Evolutionary conservation across 1,139 yeast species (phyloP), one percentile per base, ranked within the genome.

Genomic region (Zhuliangozyma blackwelliae): DNA sequence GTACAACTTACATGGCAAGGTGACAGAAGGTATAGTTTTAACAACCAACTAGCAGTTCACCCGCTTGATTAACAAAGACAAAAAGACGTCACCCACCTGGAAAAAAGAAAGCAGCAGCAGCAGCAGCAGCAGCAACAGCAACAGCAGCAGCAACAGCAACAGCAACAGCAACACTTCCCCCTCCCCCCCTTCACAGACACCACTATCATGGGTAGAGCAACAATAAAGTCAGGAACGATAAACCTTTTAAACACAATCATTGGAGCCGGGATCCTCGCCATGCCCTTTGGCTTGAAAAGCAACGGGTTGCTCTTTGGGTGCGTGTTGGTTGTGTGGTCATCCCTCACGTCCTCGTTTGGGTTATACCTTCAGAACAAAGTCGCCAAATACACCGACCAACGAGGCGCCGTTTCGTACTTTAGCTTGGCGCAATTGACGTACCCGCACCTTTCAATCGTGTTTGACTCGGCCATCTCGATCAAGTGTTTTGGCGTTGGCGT

Each of bases 401-500:
- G 64, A 34, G 75, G 71, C 1, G 68, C 74, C 10, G 78, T 75
- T 10, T 68, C 77, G 13, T 75, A 72, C 49, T 75, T 75, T 49
- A 65, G 77, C 38, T 61, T 75, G 41, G 68, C 79, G 10, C 78
- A 75, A 47, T 56, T 74, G 47, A 75, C 81, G 0, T 75, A 75
- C 42, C 81, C 81, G 1, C 72, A 71, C 29, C 59, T 75, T 29
- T 58, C 63, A n/a, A 57, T 61, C 10, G 50, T 61, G 7, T 72
- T 71, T 36, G 79, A 77, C 49, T 55, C 70, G 21, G 81, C 82
- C 35, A 77, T 77, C 33, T 73, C 77, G 28, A 65, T 75, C 39
- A 78, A 77, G 57, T 82, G 90, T 51, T 90, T 86, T 63, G 98
- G 98, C 10, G 97, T 89, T 5, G 92, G 94, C 2, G 78, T 92